Conservation (phyloP, 805 yeast species). For the Candida nemodendra region DNA sequence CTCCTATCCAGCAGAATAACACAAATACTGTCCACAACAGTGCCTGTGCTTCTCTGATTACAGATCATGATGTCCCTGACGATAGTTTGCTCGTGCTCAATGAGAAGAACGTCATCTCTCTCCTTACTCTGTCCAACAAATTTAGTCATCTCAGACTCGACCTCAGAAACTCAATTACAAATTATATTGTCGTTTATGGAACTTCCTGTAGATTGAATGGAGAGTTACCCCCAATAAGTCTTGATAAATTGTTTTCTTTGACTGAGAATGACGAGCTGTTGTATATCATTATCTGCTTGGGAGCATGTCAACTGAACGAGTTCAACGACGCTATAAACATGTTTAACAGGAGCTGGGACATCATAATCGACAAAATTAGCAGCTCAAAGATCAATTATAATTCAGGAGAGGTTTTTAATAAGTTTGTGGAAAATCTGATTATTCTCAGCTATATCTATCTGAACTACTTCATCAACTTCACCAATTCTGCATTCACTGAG, state of each 20-base stretch:
- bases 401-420: constrained; percentile 29
- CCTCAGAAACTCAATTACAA: constrained; percentile 24
- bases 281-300: constrained; percentile 45
- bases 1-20: neutral
- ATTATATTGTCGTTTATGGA: constrained; percentile 25
- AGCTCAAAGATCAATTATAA: constrained; percentile 31
- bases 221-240: constrained; percentile 21
- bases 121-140: constrained; percentile 33
- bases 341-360: constrained; percentile 46
- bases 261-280: constrained; percentile 39
- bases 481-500: constrained; percentile 12
- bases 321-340: constrained; percentile 35
- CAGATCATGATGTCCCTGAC: constrained; percentile 9
- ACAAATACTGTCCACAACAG: constrained; percentile 1
- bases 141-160: constrained; percentile 23
- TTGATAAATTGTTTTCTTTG: constrained; percentile 23
- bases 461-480: constrained; percentile 35
- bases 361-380: constrained; percentile 30
- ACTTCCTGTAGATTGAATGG: constrained; percentile 15
- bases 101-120: constrained; percentile 34
- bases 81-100: constrained; percentile 9
- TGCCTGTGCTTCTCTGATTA: constrained; percentile 3
- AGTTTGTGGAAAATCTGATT: constrained; percentile 46
- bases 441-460: constrained; percentile 43
- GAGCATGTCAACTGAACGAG: constrained; percentile 39